Evolutionary conservation across 1,139 yeast genomes (phyloP).

Genomic region (Debaryomyces nepalensis): DNA sequence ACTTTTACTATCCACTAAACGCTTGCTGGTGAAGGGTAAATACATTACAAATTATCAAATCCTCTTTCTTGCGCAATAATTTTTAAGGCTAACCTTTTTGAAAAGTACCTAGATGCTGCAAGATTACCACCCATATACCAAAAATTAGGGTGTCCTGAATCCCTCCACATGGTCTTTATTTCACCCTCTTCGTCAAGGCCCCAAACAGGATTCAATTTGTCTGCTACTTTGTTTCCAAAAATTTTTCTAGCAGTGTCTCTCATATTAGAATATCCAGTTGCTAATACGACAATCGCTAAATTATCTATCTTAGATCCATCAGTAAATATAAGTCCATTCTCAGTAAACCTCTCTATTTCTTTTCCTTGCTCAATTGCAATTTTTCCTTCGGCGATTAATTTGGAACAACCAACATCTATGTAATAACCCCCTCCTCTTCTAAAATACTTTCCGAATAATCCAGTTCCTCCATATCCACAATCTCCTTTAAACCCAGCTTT

Average conservation of each 20-base stretch:
- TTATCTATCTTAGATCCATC: slow-evolving; percentile 40
- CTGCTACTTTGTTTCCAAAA: slow-evolving; percentile 38
- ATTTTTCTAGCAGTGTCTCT: slow-evolving; percentile 42
- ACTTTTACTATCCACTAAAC: not conserved
- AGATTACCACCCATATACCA: slow-evolving; percentile 47
- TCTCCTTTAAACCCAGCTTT: slow-evolving; percentile 43
- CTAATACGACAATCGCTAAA: slow-evolving; percentile 44
- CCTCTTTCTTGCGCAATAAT: slow-evolving; percentile 31
- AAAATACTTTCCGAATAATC: slow-evolving; percentile 42
- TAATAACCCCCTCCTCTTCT: slow-evolving; percentile 52
- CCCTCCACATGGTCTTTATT: slow-evolving; percentile 39
- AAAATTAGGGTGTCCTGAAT: slow-evolving; percentile 40
- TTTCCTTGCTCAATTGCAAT: slow-evolving; percentile 40
- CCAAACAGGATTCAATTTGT: slow-evolving; percentile 35
- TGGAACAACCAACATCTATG: slow-evolving; percentile 49
- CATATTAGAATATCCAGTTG: slow-evolving; percentile 50
- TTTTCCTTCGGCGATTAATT: slow-evolving; percentile 40
- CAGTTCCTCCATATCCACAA: slow-evolving; percentile 48
- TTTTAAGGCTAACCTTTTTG: slow-evolving; percentile 37
- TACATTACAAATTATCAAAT: no score
- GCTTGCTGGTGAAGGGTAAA: no score
- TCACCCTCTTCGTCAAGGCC: slow-evolving; percentile 43
- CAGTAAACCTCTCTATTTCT: slow-evolving; percentile 35
- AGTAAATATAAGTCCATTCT: slow-evolving; percentile 39
- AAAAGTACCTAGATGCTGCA: slow-evolving; percentile 38